Conservation (phyloP, 2,329 filamentous ascomycete species). For the Colletotrichum agaves region DNA sequence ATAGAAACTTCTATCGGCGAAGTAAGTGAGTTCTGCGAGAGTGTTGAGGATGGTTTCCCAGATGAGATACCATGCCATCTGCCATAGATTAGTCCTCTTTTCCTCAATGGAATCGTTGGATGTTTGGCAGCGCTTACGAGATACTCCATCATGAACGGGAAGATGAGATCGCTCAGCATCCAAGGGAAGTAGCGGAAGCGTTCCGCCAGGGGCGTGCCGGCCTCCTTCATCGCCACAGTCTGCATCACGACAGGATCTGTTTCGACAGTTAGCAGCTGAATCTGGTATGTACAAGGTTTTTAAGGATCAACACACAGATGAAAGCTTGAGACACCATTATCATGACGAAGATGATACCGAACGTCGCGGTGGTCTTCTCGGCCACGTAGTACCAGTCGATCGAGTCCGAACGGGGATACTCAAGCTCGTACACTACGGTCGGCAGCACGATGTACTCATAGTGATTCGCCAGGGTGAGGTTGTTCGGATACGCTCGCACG, state of each 20-base stretch:
- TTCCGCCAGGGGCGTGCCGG: slow-evolving; percentile 67
- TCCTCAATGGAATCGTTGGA: background rate
- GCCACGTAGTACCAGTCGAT: slow-evolving; percentile 81
- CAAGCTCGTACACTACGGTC: slow-evolving; percentile 81
- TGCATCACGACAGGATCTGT: slow-evolving; percentile 74
- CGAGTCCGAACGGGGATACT: slow-evolving; percentile 75
- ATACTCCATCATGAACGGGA: slow-evolving; percentile 84
- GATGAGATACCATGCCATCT: slow-evolving; percentile 82
- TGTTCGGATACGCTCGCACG: slow-evolving; percentile 71
- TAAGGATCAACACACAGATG: slow-evolving; percentile 62
- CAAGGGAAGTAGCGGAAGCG: slow-evolving; percentile 77
- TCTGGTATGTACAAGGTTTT: slow-evolving; percentile 12
- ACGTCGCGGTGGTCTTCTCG: slow-evolving; percentile 76
- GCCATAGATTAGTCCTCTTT: background rate
- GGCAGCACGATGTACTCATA: slow-evolving; percentile 80
- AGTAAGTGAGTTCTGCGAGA: slow-evolving; percentile 79
- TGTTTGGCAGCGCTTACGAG: slow-evolving; percentile 53
- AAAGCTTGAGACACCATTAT: slow-evolving; percentile 80
- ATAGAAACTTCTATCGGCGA: slow-evolving; percentile 81
- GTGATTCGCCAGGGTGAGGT: slow-evolving; percentile 73
- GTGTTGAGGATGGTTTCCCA: slow-evolving; percentile 82
- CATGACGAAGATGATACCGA: slow-evolving; percentile 82
- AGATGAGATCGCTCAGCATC: slow-evolving; percentile 79
- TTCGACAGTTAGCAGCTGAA: background rate
- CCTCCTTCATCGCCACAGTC: slow-evolving; percentile 74